A percentile compares a stretch with the other conserved stretches of the same genome.
These are phyloP conservation scores for Aspergillus amoenus DNA, from an alignment of 2,329 filamentous ascomycete species.

Conservation along the genomic window DNA sequence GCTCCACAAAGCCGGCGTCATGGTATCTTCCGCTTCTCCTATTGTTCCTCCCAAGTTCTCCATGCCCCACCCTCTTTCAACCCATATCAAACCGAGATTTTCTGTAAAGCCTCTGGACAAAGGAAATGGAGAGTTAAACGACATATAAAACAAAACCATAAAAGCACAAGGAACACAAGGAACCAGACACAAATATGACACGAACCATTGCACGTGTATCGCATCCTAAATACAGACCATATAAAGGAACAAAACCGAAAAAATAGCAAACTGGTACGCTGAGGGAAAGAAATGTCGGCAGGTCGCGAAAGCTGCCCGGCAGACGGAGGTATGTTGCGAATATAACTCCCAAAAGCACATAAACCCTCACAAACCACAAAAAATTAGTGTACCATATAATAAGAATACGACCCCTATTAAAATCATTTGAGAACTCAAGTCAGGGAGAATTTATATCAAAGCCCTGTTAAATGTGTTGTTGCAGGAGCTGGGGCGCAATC, in stretches of 20 bases:
- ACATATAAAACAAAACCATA: conserved; percentile 10
- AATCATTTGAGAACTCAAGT: not conserved
- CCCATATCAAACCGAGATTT: not conserved
- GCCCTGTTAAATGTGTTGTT: conserved; percentile 40
- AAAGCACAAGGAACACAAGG: conserved; percentile 5
- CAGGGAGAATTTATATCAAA: not conserved
- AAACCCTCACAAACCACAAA: not conserved
- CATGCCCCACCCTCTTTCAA: not conserved
- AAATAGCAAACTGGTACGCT: not conserved
- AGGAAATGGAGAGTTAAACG: conserved; percentile 16
- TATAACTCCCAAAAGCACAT: not conserved
- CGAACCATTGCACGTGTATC: conserved; percentile 14
- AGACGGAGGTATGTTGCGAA: not conserved
- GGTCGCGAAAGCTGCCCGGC: not conserved
- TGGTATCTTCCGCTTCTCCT: conserved; percentile 14
- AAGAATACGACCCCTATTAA: conserved; percentile 5
- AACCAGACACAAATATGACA: conserved; percentile 14
- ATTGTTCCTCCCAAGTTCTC: conserved; percentile 4
- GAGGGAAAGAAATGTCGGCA: not conserved
- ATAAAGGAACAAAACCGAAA: conserved; percentile 8
- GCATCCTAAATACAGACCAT: conserved; percentile 12
- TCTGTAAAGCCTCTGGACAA: conserved; percentile 9
- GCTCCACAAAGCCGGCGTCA: conserved; percentile 10
- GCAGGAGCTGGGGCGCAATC: conserved; percentile 44
- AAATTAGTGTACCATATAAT: conserved; percentile 9